A percentile compares a stretch with the other conserved stretches of the same genome.
These are phyloP conservation scores for Peltaster fructicola DNA, from an alignment of 2,329 filamentous ascomycete genomes.

Conservation along the genomic window DNA sequence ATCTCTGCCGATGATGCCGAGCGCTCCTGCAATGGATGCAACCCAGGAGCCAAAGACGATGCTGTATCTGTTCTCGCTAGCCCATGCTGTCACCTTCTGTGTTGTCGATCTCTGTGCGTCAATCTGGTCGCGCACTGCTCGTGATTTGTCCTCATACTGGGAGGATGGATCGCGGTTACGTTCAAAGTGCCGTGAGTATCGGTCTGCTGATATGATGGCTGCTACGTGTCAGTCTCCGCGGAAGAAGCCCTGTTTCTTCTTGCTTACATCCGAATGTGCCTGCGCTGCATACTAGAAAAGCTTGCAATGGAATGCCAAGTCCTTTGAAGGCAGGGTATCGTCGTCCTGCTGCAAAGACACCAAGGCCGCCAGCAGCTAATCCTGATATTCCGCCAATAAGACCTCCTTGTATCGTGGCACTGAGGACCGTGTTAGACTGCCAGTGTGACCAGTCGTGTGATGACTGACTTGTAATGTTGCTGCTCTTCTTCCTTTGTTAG, in stretches of 20 bases:
- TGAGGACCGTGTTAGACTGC: constrained; percentile 12
- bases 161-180: constrained; percentile 47
- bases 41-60: constrained; percentile 74
- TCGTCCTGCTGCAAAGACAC: constrained; percentile 47
- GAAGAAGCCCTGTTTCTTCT: neutral
- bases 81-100: constrained; percentile 54
- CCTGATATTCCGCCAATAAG: constrained; percentile 54
- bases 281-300: constrained; percentile 71
- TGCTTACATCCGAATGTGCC: constrained; percentile 56
- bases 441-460: constrained; percentile 2
- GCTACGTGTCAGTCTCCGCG: neutral
- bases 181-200: constrained; percentile 54
- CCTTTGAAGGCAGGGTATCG: constrained; percentile 63
- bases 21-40: constrained; percentile 57
- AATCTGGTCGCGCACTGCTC: constrained; percentile 37
- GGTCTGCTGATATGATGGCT: constrained; percentile 69
- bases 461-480: constrained; percentile 55
- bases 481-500: constrained; percentile 84
- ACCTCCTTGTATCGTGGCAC: constrained; percentile 63
- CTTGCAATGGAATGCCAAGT: constrained; percentile 75
- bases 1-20: constrained; percentile 61
- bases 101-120: constrained; percentile 37
- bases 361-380: constrained; percentile 45
- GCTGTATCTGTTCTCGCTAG: constrained; percentile 63
- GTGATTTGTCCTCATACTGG: constrained; percentile 46